phyloP scores from a whole-genome alignment of 192 early-diverging fungal genomes.

The Entomortierella chlamydospora region DNA sequence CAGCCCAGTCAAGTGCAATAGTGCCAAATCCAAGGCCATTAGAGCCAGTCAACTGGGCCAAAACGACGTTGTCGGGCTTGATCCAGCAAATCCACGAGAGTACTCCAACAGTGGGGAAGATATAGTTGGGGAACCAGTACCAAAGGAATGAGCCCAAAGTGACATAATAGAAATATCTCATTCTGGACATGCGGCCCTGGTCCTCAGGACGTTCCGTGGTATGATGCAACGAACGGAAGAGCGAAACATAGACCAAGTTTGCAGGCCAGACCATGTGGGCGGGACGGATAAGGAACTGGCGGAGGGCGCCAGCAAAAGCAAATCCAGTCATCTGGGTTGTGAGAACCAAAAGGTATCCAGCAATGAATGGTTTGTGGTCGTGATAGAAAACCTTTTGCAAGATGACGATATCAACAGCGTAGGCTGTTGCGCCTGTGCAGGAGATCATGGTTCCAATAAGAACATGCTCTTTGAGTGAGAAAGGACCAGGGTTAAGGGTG shows the following conservation, averaged over 20 bases:
- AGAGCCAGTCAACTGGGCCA: background rate
- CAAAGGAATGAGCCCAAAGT: conserved; percentile 55
- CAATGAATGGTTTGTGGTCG: conserved; percentile 46
- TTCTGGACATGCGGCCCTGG: conserved; percentile 47
- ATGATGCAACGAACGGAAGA: conserved; percentile 74
- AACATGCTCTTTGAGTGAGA: conserved; percentile 71
- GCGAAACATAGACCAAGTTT: conserved; percentile 66
- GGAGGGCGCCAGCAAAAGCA: conserved; percentile 66
- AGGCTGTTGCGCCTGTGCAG: conserved; percentile 46
- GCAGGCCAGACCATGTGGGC: conserved; percentile 75
- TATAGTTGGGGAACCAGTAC: conserved; percentile 67
- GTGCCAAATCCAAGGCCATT: background rate
- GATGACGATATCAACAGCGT: conserved; percentile 59
- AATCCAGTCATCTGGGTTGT: conserved; percentile 70
- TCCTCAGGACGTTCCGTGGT: conserved; percentile 12
- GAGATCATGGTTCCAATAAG: conserved; percentile 56
- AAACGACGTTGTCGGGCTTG: conserved; percentile 18
- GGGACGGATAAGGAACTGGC: conserved; percentile 69
- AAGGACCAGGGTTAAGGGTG: conserved; percentile 71
- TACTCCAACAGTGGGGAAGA: conserved; percentile 60
- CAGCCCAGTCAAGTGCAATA: background rate
- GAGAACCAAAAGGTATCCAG: conserved; percentile 56
- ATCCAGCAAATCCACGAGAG: conserved; percentile 66
- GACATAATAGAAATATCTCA: conserved; percentile 56
- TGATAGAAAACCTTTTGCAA: conserved; percentile 58